Percentiles rank a stretch among this genome's conserved stretches.
phyloP scores from a whole-genome alignment of 371 early-diverging fungal genomes.

The Mucor circinelloides region DNA sequence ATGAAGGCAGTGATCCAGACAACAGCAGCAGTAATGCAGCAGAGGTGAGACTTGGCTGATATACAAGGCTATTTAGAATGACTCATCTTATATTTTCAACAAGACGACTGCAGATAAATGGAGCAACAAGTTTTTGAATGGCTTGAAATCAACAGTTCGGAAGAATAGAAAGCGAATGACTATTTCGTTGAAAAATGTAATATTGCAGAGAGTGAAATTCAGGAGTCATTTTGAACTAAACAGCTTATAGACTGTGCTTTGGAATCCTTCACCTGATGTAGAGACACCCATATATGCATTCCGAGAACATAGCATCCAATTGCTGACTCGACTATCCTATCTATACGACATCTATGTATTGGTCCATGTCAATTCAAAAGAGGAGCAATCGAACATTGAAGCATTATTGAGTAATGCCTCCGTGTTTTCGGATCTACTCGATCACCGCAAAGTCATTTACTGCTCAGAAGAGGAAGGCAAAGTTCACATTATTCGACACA shows the following conservation, averaged over 20 bases:
- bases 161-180: slow-evolving; percentile 43
- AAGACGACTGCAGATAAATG: slow-evolving; percentile 1
- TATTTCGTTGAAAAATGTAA: slow-evolving; percentile 52
- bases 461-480: slow-evolving; percentile 56
- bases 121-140: slow-evolving; percentile 21
- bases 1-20: neutral
- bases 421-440: slow-evolving; percentile 18
- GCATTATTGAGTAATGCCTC: slow-evolving; percentile 29
- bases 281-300: slow-evolving; percentile 49
- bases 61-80: neutral
- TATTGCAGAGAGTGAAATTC: neutral
- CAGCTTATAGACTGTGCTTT: slow-evolving; percentile 40
- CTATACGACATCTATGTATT: slow-evolving; percentile 45
- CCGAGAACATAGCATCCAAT: slow-evolving; percentile 35
- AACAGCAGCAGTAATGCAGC: neutral
- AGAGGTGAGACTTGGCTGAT: neutral
- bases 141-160: slow-evolving; percentile 17
- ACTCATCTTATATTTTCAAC: neutral
- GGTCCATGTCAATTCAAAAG: slow-evolving; percentile 42
- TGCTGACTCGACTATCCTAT: slow-evolving; percentile 32
- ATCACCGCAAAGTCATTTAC: slow-evolving; percentile 34
- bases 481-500: slow-evolving; percentile 51
- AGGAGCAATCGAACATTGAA: slow-evolving; percentile 37
- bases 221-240: neutral
- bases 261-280: slow-evolving; percentile 59